Conservation (phyloP, 257 asterid genomes). For the Nyctanthes arbortristis region DNA sequence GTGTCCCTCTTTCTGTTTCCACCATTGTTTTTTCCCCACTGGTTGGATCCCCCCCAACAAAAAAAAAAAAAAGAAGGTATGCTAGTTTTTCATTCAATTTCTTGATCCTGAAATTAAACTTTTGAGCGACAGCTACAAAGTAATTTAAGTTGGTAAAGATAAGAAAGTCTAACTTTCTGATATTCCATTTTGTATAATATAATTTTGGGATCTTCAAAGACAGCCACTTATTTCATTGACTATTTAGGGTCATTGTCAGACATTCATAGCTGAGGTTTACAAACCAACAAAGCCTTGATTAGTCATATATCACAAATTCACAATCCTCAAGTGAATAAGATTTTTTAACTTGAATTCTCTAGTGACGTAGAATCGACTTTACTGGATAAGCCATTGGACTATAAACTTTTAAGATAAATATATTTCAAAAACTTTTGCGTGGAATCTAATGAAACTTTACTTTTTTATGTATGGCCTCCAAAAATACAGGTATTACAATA, state of each 20-base stretch:
- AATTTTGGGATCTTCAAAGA: constrained; percentile 8
- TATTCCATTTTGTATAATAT: constrained; percentile 19
- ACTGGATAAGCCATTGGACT: background rate
- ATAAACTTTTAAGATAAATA: background rate
- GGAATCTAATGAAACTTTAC: constrained; percentile 7
- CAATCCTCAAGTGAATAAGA: too few species aligned
- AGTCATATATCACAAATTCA: too few species aligned
- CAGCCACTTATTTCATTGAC: constrained; percentile 23
- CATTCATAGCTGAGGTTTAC: constrained; percentile 55
- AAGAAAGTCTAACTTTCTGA: constrained; percentile 9
- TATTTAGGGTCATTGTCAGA: constrained; percentile 25
- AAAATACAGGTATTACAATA: constrained; percentile 77
- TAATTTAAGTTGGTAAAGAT: constrained; percentile 33
- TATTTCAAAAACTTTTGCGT: background rate
- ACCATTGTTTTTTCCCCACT: too few species aligned
- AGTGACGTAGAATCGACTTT: too few species aligned
- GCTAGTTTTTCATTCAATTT: background rate
- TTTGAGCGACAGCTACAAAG: too few species aligned
- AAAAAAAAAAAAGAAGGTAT: too few species aligned
- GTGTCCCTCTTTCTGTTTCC: too few species aligned
- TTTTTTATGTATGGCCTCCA: background rate
- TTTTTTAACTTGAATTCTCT: too few species aligned
- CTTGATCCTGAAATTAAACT: constrained; percentile 28
- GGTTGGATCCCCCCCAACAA: too few species aligned
- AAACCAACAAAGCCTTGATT: constrained; percentile 28